Conservation (phyloP, 2,329 filamentous ascomycete species). For the Emmonsia crescens region DNA sequence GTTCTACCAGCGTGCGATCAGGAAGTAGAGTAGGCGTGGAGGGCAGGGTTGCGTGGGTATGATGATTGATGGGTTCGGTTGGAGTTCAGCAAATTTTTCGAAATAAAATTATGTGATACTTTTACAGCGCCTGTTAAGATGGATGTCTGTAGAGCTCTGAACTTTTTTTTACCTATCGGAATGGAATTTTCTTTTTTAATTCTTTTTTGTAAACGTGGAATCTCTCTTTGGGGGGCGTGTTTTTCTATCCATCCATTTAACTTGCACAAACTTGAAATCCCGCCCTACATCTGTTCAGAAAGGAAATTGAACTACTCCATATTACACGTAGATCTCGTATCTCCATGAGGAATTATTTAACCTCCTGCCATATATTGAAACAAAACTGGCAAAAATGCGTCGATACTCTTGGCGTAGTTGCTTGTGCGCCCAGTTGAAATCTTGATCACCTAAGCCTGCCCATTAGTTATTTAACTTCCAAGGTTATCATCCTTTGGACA, state of each 20-base stretch:
- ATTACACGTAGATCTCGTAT: not conserved
- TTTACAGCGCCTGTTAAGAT: slow-evolving; percentile 13
- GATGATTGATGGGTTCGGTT: slow-evolving; percentile 14
- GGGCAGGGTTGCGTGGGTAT: not conserved
- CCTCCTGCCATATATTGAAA: not conserved
- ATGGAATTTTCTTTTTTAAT: slow-evolving; percentile 17
- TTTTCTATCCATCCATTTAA: not conserved
- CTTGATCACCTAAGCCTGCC: not conserved
- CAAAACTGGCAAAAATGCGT: not conserved
- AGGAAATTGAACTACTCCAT: too few species aligned
- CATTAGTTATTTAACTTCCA: not conserved
- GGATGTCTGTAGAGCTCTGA: slow-evolving; percentile 32
- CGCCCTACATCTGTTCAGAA: not conserved
- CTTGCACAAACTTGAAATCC: not conserved
- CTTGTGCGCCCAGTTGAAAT: not conserved
- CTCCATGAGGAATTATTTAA: not conserved
- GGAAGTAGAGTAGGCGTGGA: slow-evolving; percentile 62
- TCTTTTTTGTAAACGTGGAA: not conserved
- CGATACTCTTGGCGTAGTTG: not conserved
- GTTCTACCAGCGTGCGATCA: slow-evolving; percentile 99
- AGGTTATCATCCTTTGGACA: not conserved
- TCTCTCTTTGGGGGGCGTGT: not conserved
- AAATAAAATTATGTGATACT: slow-evolving; percentile 21
- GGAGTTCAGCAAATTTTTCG: slow-evolving; percentile 29
- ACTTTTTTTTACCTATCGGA: slow-evolving; percentile 27